A percentile compares a stretch with the other conserved stretches of the same genome.
Evolutionary conservation across 345 rosid species (phyloP).

Genomic region (Populus tremula): DNA sequence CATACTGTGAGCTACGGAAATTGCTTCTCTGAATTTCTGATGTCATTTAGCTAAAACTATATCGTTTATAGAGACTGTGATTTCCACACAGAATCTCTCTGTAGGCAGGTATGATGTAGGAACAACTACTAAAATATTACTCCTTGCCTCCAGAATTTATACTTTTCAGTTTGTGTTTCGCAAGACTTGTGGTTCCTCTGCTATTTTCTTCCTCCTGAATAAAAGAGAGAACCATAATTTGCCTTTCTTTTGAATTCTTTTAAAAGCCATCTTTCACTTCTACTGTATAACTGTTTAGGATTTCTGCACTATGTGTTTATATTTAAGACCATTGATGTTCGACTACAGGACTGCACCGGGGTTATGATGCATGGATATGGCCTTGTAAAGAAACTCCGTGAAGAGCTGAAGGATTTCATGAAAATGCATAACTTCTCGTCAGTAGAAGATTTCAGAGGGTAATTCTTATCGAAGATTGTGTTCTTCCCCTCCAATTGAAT

Average conservation of each 20-base stretch:
- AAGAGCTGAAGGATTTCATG: conserved; percentile 87
- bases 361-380: conserved; percentile 98
- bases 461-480: conserved; percentile 5
- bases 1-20: not conserved
- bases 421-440: conserved; percentile 72
- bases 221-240: not conserved
- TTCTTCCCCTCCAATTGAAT: too few relatives aligned
- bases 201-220: not conserved
- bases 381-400: conserved; percentile 75
- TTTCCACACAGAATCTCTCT: not conserved
- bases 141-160: not conserved
- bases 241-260: not conserved
- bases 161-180: not conserved
- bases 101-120: not conserved
- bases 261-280: not conserved
- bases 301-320: not conserved
- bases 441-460: conserved; percentile 96
- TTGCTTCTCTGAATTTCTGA: not conserved
- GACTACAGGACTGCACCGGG: conserved; percentile 82
- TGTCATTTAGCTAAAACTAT: not conserved
- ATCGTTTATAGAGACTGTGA: not conserved
- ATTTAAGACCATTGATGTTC: not conserved
- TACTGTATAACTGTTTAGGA: not conserved
- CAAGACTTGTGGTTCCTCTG: not conserved
- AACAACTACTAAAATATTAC: not conserved